Conservation (phyloP, 2,329 filamentous ascomycete genomes). For the Aureobasidium melanogenum region DNA sequence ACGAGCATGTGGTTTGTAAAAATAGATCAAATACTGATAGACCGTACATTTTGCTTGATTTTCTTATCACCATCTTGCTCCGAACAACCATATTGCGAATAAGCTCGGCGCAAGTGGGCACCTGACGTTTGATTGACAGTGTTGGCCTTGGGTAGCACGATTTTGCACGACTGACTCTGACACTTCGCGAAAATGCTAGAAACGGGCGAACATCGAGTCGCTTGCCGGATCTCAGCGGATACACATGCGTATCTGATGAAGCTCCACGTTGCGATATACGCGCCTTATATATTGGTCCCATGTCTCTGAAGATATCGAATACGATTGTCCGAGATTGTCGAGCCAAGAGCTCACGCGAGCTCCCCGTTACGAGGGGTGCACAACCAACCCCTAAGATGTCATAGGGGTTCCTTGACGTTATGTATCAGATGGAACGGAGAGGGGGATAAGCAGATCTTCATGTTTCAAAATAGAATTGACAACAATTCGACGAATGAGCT, state of each 20-base stretch:
- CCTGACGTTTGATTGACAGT: slow-evolving; percentile 6
- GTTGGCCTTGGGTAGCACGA: neutral
- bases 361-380: neutral
- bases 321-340: neutral
- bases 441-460: neutral
- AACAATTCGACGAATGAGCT: neutral
- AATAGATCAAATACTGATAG: slow-evolving; percentile 1
- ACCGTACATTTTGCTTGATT: neutral
- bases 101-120: neutral
- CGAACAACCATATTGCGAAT: neutral
- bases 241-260: neutral
- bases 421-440: neutral
- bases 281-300: neutral
- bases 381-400: neutral
- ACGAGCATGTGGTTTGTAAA: neutral
- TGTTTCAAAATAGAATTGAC: slow-evolving; percentile 1
- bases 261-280: neutral
- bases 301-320: neutral
- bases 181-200: neutral
- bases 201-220: too few relatives aligned
- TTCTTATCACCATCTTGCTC: neutral
- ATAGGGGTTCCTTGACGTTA: neutral
- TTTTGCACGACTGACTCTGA: neutral
- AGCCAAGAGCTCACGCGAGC: neutral
- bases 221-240: neutral